Conservation (phyloP, 2,329 filamentous ascomycete species). For the Trichoderma koningii region DNA sequence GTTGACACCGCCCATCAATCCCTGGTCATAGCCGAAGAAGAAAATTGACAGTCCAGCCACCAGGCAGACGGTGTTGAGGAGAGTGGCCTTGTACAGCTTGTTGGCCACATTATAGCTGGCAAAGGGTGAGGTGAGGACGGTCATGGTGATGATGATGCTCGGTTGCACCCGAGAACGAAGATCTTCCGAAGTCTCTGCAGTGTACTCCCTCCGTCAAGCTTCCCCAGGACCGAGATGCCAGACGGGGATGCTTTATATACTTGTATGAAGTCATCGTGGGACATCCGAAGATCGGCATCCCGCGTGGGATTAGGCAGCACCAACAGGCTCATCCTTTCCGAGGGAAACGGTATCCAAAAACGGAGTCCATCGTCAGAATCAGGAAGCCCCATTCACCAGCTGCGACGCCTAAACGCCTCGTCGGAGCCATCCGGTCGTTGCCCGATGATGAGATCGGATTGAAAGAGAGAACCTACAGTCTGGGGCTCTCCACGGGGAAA, state of each 20-base stretch:
- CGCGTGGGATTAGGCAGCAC: slow-evolving; percentile 10
- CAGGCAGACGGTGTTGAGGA: slow-evolving; percentile 63
- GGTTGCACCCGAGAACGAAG: neutral
- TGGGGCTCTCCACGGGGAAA: neutral
- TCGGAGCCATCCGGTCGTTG: slow-evolving; percentile 1
- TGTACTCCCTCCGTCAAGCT: too few relatives aligned
- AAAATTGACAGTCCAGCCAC: slow-evolving; percentile 67
- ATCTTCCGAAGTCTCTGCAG: neutral
- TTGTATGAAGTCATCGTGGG: neutral
- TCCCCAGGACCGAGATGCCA: neutral
- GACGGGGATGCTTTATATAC: neutral
- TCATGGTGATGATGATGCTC: slow-evolving; percentile 1
- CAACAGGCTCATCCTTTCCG: neutral
- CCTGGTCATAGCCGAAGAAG: slow-evolving; percentile 65
- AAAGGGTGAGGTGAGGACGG: neutral
- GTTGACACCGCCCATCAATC: slow-evolving; percentile 66
- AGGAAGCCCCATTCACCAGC: slow-evolving; percentile 1
- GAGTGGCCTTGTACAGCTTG: slow-evolving; percentile 54
- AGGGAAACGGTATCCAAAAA: neutral
- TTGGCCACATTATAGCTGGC: slow-evolving; percentile 46
- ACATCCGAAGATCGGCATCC: slow-evolving; percentile 21
- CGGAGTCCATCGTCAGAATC: neutral
- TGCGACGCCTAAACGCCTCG: slow-evolving; percentile 16
- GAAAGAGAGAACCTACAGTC: neutral
- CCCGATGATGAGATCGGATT: neutral